Evolutionary conservation across 2,329 filamentous ascomycete species (phyloP).

Genomic region (Talaromyces sp.): DNA sequence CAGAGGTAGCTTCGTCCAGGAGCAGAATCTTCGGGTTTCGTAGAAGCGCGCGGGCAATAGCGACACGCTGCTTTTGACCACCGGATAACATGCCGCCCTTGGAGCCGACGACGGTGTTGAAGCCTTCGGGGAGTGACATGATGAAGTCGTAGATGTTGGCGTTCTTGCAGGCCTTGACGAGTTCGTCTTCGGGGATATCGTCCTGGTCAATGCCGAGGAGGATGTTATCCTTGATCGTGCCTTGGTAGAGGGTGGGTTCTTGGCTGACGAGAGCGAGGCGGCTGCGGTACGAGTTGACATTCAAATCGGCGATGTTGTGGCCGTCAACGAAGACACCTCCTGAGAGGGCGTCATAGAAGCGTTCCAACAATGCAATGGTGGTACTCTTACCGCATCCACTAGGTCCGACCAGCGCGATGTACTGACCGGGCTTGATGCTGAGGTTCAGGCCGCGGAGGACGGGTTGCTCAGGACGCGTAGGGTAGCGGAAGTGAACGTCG

Average conservation of each 20-base stretch:
- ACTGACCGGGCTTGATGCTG: conserved; percentile 46
- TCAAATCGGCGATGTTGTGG: conserved; percentile 73
- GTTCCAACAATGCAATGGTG: conserved; percentile 84
- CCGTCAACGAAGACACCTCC: conserved; percentile 81
- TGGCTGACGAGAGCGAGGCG: conserved; percentile 86
- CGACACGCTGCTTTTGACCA: conserved; percentile 91
- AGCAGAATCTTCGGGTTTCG: conserved; percentile 83
- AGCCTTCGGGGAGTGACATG: conserved; percentile 67
- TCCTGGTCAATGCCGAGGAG: conserved; percentile 65
- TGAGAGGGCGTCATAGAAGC: conserved; percentile 85
- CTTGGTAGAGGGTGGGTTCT: conserved; percentile 92
- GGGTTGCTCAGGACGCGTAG: conserved; percentile 85
- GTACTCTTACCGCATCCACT: conserved; percentile 94
- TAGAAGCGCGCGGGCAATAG: conserved; percentile 85
- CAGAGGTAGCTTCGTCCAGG: conserved; percentile 70
- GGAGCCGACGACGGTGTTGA: conserved; percentile 72
- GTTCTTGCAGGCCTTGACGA: conserved; percentile 78
- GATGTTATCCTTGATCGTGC: conserved; percentile 86
- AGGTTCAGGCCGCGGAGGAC: conserved; percentile 78
- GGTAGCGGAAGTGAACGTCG: conserved; percentile 91
- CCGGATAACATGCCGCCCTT: conserved; percentile 84
- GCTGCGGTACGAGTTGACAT: conserved; percentile 80
- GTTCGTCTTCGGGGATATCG: conserved; percentile 64
- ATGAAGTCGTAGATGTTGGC: conserved; percentile 94
- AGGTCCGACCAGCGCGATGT: conserved; percentile 78